Evolutionary conservation across 306 rosid species (phyloP), one percentile per base, ranked within the genome.

Genomic region (Gillenia trifoliata): DNA sequence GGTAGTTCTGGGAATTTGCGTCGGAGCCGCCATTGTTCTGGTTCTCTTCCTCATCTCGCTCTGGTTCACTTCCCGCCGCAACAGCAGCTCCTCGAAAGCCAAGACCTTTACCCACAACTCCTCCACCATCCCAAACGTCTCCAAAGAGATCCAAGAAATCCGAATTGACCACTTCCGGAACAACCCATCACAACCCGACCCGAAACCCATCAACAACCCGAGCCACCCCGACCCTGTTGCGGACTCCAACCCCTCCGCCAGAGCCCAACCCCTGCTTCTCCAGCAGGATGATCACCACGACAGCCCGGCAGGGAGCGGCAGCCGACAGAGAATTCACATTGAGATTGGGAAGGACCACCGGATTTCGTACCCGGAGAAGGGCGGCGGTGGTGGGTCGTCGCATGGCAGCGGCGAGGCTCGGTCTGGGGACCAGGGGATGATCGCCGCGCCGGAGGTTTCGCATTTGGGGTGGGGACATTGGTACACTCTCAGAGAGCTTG

Each of bases 401-500:
- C 83, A 86, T 38, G 86, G 88, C 8, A 84, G 86, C 15, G 86
- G 86, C 6, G 91, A 87, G 71, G 74, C 72, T 56, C 82, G 87
- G 62, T 71, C 88, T 28, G 87, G 87, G 25, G 91, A 87, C 41
- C 91, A 78, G 78, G 83, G 81, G 11, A 36, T 20, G 59, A 67
- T 70, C 10, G 61, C 80, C 16, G 87, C 8, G 76, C 91, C 91
- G 66, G 87, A 85, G 82, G 88, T 85, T 36, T 85, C 89, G 54
- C 92, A 88, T 79, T 83, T 88, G 84, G 92, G 92, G 11, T 88
- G 89, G 89, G 89, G 92, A 7, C 88, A 88, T 62, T 83, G 92
- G 92, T 85, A 83, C 59, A 88, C 92, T 68, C 83, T 88, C 43
- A 83, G 88, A 64, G 92, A 88, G 86, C 89, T 85, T 13, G 89